phyloP scores from a whole-genome alignment of 2,329 filamentous ascomycete species.

The Diaporthe capsici region DNA sequence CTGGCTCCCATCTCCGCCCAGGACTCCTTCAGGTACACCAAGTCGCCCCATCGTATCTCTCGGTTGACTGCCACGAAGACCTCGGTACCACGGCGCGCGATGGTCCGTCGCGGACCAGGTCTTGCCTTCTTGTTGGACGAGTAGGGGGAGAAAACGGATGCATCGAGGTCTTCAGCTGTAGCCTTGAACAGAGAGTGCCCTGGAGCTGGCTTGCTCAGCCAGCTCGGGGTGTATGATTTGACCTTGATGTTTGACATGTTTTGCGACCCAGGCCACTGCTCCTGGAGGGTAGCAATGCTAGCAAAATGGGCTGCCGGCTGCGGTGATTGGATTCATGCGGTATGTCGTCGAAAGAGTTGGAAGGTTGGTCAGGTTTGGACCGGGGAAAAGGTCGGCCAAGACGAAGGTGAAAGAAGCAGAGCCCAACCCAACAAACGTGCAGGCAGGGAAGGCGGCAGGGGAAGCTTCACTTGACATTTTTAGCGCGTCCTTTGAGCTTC shows the following conservation, averaged over 20 bases:
- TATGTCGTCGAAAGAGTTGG: neutral
- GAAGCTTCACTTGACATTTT: conserved; percentile 39
- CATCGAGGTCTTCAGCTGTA: conserved; percentile 52
- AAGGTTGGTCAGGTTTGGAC: neutral
- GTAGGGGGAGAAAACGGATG: conserved; percentile 52
- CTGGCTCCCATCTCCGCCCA: conserved; percentile 58
- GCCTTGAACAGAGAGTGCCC: conserved; percentile 83
- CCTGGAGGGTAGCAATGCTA: conserved; percentile 28
- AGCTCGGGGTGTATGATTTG: conserved; percentile 86
- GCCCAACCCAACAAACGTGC: conserved; percentile 19
- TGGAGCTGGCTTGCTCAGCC: conserved; percentile 84
- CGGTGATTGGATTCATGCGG: conserved; percentile 25
- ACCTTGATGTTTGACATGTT: conserved; percentile 81
- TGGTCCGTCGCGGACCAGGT: conserved; percentile 71
- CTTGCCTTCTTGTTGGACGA: conserved; percentile 59
- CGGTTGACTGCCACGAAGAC: conserved; percentile 90
- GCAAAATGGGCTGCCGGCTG: conserved; percentile 13
- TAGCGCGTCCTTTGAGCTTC: conserved; percentile 41
- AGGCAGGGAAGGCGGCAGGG: conserved; percentile 34
- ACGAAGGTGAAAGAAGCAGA: neutral
- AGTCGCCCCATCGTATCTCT: conserved; percentile 92
- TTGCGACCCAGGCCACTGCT: conserved; percentile 44
- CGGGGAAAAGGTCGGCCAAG: neutral
- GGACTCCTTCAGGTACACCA: conserved; percentile 81
- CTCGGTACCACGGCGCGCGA: conserved; percentile 87